Percentiles rank a stretch among this genome's conserved stretches.
These are phyloP conservation scores for Asterophora parasitica DNA, from an alignment of 768 basidiomycete genomes.

Conservation along the genomic window DNA sequence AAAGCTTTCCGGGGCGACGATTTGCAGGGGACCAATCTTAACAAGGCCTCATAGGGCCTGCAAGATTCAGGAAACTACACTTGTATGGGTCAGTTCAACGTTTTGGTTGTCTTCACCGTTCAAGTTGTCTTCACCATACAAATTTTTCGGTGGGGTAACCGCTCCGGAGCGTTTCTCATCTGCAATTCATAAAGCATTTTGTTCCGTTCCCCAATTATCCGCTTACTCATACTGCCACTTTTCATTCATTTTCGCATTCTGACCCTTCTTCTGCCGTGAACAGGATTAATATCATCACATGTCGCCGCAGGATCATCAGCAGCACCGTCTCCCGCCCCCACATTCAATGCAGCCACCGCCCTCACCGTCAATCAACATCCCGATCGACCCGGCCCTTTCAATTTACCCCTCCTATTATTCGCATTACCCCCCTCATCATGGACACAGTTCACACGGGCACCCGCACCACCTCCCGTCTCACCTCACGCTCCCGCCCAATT, in stretches of 20 bases:
- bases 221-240: conserved; percentile 32
- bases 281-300: conserved; percentile 39
- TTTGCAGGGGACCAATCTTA: no score
- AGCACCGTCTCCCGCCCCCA: conserved; percentile 37
- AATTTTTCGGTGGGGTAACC: no score
- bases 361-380: conserved; percentile 45
- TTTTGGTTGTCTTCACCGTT: no score
- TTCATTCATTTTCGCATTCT: conserved; percentile 21
- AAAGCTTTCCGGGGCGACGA: no score
- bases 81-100: no score
- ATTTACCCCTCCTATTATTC: conserved; percentile 64
- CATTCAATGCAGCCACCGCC: conserved; percentile 39
- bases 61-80: no score
- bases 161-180: no score
- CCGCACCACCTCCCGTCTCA: conserved; percentile 50
- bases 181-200: no score
- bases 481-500: conserved; percentile 49
- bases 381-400: conserved; percentile 69
- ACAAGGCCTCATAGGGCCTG: no score
- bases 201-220: no score
- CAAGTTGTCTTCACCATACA: no score
- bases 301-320: conserved; percentile 37
- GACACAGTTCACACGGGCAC: conserved; percentile 16
- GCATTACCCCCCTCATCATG: conserved; percentile 34
- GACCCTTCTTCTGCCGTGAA: conserved; percentile 26